Evolutionary conservation across 2,329 filamentous ascomycete genomes (phyloP).

Genomic region (Aspergillus intermedius): DNA sequence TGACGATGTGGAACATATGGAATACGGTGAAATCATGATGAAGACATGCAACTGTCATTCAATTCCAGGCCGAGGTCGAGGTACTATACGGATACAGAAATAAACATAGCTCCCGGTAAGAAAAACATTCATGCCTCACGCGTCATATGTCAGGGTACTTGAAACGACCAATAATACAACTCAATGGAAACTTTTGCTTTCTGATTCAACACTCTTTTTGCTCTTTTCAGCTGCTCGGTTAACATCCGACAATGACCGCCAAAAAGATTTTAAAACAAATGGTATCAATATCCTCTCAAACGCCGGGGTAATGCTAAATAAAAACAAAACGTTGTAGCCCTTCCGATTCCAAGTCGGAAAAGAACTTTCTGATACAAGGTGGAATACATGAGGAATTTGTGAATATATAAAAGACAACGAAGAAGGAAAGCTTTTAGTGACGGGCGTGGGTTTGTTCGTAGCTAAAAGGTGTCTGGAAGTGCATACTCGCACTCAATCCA

Average conservation of each 20-base stretch:
- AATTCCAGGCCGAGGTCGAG: too few species aligned
- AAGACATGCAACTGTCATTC: too few species aligned
- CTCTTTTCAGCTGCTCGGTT: background rate
- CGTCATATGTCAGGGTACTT: too few species aligned
- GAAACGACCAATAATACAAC: too few species aligned
- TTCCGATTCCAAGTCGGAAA: conserved; percentile 6
- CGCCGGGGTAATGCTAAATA: conserved; percentile 28
- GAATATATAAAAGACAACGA: conserved; percentile 6
- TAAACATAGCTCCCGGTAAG: too few species aligned
- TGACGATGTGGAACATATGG: too few species aligned
- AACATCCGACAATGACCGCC: background rate
- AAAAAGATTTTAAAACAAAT: conserved; percentile 13
- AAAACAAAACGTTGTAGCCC: conserved; percentile 20
- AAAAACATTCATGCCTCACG: too few species aligned
- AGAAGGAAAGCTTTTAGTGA: conserved; percentile 14
- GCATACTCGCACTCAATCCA: conserved; percentile 88
- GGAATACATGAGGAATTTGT: background rate
- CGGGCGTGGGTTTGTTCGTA: conserved; percentile 37
- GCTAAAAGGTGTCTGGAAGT: conserved; percentile 75
- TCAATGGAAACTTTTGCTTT: background rate
- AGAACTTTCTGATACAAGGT: conserved; percentile 5
- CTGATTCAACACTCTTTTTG: background rate
- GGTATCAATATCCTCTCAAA: conserved; percentile 28
- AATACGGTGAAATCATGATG: too few species aligned
- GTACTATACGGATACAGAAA: too few species aligned